Base-by-base conservation (phyloP, 805 yeast species). In the Starmerella asiatica region DNA sequence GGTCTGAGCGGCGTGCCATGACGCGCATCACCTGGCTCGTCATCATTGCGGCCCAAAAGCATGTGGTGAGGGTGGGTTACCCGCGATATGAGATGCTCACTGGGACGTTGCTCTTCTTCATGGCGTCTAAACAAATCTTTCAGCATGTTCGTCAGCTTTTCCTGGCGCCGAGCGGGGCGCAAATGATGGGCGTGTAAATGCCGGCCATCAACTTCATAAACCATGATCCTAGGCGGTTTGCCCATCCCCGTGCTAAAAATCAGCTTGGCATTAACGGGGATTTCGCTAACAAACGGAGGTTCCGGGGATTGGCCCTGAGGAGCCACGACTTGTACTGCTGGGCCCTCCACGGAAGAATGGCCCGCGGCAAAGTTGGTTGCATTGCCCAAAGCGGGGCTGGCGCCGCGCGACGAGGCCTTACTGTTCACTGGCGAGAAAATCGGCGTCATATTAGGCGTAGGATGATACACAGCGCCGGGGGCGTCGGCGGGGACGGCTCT, bases 161-260 rank as follows among this genome's bases (percentile, higher is more conserved):
- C 62, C 57, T 67, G 57, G 43, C 68, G 50, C 46, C 60, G 42
- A 5, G 85, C 76, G 28, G 79, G 75, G 43, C 73, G 69, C 43
- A 86, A 64, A 56, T 75, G 75, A 59, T 86, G 97, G 53, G 73
- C 83, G 58, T 86, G 97, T 86, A 86, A 49, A 73, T 27, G 28
- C 26, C 39, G 43, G 18, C 41, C 31, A 14, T 36, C 40, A 9
- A 29, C 77, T 8, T 55, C 56, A 32, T 46, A 47, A 16, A 57
- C 50, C 33, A 47, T 45, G 28, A 59, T 46, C 32, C 62, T 49
- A 26, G 51, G 49, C 28, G 47, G 49, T 36, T 37, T 40, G n/a
- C 42, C 51, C 11, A 46, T 36, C 12, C 51, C 51, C 15, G 39
- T 44, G n/a, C 39, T 21, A 31, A 29, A 36, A 5, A 40, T 24